Conservation (phyloP, 1,284 basidiomycete species). For the Sanghuangporus weigelae region DNA sequence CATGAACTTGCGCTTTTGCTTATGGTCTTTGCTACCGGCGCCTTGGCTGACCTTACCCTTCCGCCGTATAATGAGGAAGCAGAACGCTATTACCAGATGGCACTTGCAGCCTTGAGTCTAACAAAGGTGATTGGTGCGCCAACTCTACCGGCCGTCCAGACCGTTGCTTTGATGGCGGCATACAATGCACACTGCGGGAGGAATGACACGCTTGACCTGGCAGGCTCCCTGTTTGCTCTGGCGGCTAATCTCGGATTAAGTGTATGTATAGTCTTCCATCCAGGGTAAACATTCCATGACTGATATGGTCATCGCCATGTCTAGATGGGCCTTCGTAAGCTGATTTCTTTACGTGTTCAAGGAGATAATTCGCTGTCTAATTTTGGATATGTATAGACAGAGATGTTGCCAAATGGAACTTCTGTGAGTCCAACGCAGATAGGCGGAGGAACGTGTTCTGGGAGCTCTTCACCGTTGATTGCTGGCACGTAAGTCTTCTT, state of each 20-base stretch:
- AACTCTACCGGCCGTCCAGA: conserved; percentile 30
- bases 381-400: conserved; percentile 30
- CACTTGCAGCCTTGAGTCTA: conserved; percentile 31
- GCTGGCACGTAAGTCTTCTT: conserved; percentile 28
- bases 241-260: conserved; percentile 25
- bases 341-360: not conserved
- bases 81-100: conserved; percentile 26
- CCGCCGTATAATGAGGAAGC: conserved; percentile 21
- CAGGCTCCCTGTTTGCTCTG: conserved; percentile 25
- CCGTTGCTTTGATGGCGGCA: conserved; percentile 24
- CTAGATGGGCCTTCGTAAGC: conserved; percentile 28
- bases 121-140: conserved; percentile 33
- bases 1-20: conserved; percentile 23
- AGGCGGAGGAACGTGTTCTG: conserved; percentile 39
- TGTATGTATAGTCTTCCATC: conserved; percentile 18
- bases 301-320: not conserved
- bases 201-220: conserved; percentile 24
- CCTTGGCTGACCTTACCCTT: conserved; percentile 20
- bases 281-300: not conserved
- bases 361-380: not conserved
- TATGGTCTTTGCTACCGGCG: conserved; percentile 22
- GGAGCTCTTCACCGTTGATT: conserved; percentile 36
- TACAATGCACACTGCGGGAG: conserved; percentile 25
- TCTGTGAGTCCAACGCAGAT: conserved; percentile 32
- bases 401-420: conserved; percentile 39